These are phyloP conservation scores for Chimonanthus praecox DNA, from an alignment of 164 flowering plant genomes.

Conservation along the genomic window DNA sequence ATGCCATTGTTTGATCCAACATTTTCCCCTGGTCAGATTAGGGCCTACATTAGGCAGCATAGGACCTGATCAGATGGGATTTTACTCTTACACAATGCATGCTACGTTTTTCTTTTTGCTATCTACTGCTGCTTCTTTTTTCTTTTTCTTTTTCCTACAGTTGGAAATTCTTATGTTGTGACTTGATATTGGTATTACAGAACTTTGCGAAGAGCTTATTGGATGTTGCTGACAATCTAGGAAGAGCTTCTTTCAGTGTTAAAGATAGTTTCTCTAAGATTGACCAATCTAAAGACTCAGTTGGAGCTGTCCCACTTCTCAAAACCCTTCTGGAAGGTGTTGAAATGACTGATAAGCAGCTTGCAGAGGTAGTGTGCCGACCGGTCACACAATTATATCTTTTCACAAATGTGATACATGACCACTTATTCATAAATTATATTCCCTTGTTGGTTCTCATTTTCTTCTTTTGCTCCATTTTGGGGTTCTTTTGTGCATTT, in stretches of 20 bases:
- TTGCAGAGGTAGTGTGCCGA: conserved; percentile 48
- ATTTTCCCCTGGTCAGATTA: neutral
- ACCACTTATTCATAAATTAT: too few relatives aligned
- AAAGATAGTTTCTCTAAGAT: conserved; percentile 75
- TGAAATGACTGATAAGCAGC: conserved; percentile 96
- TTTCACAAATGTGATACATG: too few relatives aligned
- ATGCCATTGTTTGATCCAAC: neutral
- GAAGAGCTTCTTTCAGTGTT: conserved; percentile 83
- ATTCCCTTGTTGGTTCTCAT: too few relatives aligned
- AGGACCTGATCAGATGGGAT: too few relatives aligned
- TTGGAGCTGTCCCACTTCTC: conserved; percentile 66
- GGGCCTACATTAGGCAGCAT: neutral
- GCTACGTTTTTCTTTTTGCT: neutral
- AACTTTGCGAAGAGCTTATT: conserved; percentile 75
- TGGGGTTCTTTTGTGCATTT: too few relatives aligned
- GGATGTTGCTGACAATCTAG: conserved; percentile 93
- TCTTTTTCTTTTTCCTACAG: neutral
- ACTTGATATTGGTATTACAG: conserved; percentile 36
- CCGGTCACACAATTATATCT: too few relatives aligned
- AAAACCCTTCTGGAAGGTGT: conserved; percentile 90
- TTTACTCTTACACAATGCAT: neutral
- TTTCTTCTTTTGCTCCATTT: too few relatives aligned
- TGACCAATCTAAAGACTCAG: conserved; percentile 48
- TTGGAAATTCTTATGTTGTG: neutral
- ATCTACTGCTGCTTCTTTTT: neutral